Evolutionary conservation across 345 rosid genomes (phyloP).

Genomic region (Odontarrhena argentea): DNA sequence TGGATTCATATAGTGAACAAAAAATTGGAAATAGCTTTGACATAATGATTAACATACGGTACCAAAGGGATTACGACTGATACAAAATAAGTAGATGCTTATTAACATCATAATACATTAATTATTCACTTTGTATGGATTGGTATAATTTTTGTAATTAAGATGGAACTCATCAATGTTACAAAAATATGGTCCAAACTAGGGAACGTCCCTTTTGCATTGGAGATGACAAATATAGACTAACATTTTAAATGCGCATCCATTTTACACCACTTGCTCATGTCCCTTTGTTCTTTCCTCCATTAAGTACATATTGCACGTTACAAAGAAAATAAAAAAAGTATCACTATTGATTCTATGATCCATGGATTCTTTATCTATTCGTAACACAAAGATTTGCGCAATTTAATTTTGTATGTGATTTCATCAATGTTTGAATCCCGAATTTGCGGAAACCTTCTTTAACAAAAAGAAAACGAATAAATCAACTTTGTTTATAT

Average conservation of each 20-base stretch:
- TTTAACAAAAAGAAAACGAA: neutral
- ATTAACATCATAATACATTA: neutral
- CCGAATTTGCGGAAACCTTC: conserved; percentile 5
- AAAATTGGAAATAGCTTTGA: neutral
- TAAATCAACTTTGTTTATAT: conserved; percentile 13
- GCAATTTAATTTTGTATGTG: neutral
- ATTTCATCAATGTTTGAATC: conserved; percentile 32
- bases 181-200: conserved; percentile 4
- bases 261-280: conserved; percentile 40
- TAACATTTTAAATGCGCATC: conserved; percentile 38
- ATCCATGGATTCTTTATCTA: neutral
- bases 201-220: conserved; percentile 22
- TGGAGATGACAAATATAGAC: conserved; percentile 35
- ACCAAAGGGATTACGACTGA: conserved; percentile 31
- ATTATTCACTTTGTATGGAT: conserved; percentile 6
- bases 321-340: neutral
- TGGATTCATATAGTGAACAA: neutral
- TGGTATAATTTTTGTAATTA: neutral
- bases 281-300: conserved; percentile 28
- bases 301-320: conserved; percentile 19
- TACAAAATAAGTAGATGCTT: neutral
- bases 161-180: neutral
- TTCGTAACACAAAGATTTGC: conserved; percentile 24
- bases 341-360: neutral
- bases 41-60: conserved; percentile 9